A percentile compares a stretch with the other conserved stretches of the same genome.
These are phyloP conservation scores for Cercospora zeina DNA, from an alignment of 2,329 filamentous ascomycete species.

Conservation along the genomic window DNA sequence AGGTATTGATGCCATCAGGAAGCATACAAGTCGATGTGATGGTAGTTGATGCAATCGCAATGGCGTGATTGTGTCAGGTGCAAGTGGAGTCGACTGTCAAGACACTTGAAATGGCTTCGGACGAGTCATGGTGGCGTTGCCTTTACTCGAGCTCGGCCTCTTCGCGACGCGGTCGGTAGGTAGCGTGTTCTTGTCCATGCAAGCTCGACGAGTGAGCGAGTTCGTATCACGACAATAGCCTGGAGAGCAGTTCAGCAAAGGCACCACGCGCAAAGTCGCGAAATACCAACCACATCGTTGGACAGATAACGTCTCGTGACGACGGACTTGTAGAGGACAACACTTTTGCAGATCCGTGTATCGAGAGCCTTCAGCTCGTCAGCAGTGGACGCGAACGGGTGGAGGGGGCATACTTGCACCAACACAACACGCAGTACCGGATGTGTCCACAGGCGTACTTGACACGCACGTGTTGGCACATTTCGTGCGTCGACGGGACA, in stretches of 20 bases:
- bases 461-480: slow-evolving; percentile 29
- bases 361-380: slow-evolving; percentile 20
- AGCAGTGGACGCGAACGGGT: background rate
- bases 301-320: slow-evolving; percentile 23
- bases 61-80: background rate
- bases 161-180: slow-evolving; percentile 13
- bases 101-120: slow-evolving; percentile 15
- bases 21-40: background rate
- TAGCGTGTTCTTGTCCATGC: slow-evolving; percentile 15
- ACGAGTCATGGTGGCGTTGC: slow-evolving; percentile 8
- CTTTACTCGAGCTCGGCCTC: background rate
- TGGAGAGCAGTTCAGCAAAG: background rate
- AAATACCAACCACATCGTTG: slow-evolving; percentile 24
- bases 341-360: slow-evolving; percentile 27
- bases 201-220: slow-evolving; percentile 21
- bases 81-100: background rate
- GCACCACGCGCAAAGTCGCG: background rate
- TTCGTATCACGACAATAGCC: slow-evolving; percentile 27
- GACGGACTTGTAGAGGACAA: slow-evolving; percentile 23
- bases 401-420: slow-evolving; percentile 19
- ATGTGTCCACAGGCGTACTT: slow-evolving; percentile 25
- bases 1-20: background rate
- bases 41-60: background rate
- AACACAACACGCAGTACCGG: slow-evolving; percentile 27
- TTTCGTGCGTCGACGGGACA: slow-evolving; percentile 1